Evolutionary conservation across 1,139 yeast species (phyloP), one percentile per base, ranked within the genome.

Genomic region (Zygosaccharomyces pseudobailii): DNA sequence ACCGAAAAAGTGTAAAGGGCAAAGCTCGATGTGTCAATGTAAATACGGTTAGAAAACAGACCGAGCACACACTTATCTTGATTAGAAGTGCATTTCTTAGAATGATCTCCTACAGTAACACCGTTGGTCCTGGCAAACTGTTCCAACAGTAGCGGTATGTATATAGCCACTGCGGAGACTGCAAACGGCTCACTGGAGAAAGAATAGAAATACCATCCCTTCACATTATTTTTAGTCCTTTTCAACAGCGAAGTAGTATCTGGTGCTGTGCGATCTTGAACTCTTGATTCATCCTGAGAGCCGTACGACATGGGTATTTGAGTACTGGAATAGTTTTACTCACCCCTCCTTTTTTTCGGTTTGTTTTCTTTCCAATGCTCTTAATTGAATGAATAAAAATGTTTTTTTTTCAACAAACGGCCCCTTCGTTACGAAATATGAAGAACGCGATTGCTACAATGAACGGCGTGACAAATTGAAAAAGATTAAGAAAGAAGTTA

Each of bases 171-270:
- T 2, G 83, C 87, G 33, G 84, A 78, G 4, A 84, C 89, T 7
- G 82, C 75, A 59, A 82, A 84, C 0, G 90, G 89, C 59, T 84
- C 89, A 31, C 85, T 78, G 0, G 88, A 87, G 75, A 84, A 80
- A 1, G 82, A 71, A 54, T 78, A 80, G 7, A 79, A 66, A 53
- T 75, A 74, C 82, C 82, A 76, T 2, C 80, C 80, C 35, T 65
- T 55, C 2, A 75, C 64, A 52, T 75, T 78, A 17, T 58, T 48
- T 7, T 55, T 57, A 0, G 73, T 62, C 7, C 69, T 68, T 17
- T 49, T 55, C 8, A 33, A 33, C 34, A 30, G 25, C 19, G 24
- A 31, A 19, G 21, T 31, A 17, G 17, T 42, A 28, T 21, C 45
- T 8, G 40, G 31, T 23, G 47, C 46, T 28, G 36, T 37, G 10